A percentile compares a stretch with the other conserved stretches of the same genome.
Evolutionary conservation across 257 asterid genomes (phyloP).

Genomic region (Vinca minor): DNA sequence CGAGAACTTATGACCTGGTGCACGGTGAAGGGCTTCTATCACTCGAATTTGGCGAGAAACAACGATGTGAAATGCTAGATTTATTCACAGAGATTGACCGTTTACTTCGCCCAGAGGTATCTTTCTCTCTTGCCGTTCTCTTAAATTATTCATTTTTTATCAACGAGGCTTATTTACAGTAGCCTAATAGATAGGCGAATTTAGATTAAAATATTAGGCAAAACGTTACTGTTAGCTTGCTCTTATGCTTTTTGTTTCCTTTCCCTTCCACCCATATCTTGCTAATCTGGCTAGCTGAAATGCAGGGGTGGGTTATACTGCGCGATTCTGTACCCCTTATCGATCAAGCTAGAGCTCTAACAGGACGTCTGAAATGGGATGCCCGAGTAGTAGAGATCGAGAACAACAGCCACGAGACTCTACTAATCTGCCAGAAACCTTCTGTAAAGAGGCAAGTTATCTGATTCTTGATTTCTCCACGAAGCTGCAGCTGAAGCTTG

Average conservation of each 20-base stretch:
- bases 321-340: constrained; percentile 59
- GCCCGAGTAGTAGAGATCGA: constrained; percentile 91
- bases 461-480: no score
- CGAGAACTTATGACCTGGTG: constrained; percentile 94
- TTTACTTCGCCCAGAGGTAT: constrained; percentile 97
- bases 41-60: constrained; percentile 68
- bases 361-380: constrained; percentile 85
- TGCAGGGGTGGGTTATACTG: constrained; percentile 92
- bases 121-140: constrained; percentile 1
- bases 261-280: background rate
- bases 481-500: no score
- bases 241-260: no score
- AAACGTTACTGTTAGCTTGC: no score
- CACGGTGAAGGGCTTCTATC: constrained; percentile 87
- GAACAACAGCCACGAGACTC: constrained; percentile 67
- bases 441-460: constrained; percentile 59
- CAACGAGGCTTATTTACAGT: background rate
- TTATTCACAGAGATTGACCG: constrained; percentile 85
- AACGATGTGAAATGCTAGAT: constrained; percentile 70
- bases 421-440: constrained; percentile 96
- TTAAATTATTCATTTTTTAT: background rate
- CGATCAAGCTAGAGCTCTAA: constrained; percentile 70
- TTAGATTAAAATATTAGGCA: no score
- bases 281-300: constrained; percentile 13
- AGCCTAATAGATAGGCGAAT: no score